phyloP scores from a whole-genome alignment of 768 basidiomycete genomes.

The Clathrus columnatus region DNA sequence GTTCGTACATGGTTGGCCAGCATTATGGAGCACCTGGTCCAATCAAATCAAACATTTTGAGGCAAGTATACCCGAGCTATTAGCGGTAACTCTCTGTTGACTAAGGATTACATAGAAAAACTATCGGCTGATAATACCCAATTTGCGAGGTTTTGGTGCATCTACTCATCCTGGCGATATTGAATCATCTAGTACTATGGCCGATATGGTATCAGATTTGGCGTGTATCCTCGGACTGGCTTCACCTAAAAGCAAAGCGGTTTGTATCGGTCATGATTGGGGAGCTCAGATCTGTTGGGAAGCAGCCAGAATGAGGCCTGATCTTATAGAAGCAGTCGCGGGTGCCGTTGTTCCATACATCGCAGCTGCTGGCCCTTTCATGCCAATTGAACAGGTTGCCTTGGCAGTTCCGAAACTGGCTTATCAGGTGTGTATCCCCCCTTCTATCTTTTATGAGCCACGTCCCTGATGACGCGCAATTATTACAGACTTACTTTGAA shows the following conservation, averaged over 20 bases:
- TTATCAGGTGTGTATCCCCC: constrained; percentile 27
- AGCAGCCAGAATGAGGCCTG: constrained; percentile 58
- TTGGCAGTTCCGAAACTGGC: constrained; percentile 40
- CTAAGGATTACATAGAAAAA: constrained; percentile 33
- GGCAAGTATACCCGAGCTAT: constrained; percentile 23
- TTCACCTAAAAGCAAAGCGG: constrained; percentile 31
- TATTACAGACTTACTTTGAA: constrained; percentile 49
- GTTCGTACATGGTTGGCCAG: constrained; percentile 76
- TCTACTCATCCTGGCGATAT: constrained; percentile 60
- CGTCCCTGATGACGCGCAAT: background rate
- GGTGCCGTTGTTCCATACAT: constrained; percentile 62
- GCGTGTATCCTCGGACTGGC: constrained; percentile 52
- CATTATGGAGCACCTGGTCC: constrained; percentile 68
- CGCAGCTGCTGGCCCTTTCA: constrained; percentile 39
- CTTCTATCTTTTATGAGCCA: background rate
- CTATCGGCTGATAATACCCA: constrained; percentile 53
- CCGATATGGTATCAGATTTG: constrained; percentile 55
- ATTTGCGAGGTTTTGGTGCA: constrained; percentile 62
- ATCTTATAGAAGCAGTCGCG: constrained; percentile 49
- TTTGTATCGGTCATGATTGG: constrained; percentile 76
- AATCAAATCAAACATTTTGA: constrained; percentile 61
- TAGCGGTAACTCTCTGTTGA: background rate
- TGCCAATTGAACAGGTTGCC: constrained; percentile 35
- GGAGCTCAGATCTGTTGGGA: constrained; percentile 58
- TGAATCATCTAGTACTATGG: constrained; percentile 47